These are phyloP conservation scores for Solanum infundibuliforme DNA, from an alignment of 257 asterid species.

Conservation along the genomic window DNA sequence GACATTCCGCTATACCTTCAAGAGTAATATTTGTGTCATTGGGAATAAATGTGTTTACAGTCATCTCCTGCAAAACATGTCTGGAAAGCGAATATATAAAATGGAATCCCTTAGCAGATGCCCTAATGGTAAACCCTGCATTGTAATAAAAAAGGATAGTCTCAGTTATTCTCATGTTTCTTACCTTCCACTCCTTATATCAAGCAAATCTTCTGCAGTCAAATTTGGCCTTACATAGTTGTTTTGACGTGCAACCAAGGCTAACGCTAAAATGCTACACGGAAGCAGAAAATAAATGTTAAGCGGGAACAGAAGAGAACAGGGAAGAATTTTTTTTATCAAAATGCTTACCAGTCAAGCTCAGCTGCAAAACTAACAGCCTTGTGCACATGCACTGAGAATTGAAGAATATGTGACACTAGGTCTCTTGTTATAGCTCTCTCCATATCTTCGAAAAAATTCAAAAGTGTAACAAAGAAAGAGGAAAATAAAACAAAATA, in stretches of 20 bases:
- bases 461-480: background rate
- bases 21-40: slow-evolving; percentile 70
- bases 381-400: slow-evolving; percentile 50
- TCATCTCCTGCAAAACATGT: slow-evolving; percentile 97
- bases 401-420: slow-evolving; percentile 66
- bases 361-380: slow-evolving; percentile 81
- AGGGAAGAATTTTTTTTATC: slow-evolving; percentile 1
- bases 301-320: slow-evolving; percentile 5
- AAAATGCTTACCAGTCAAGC: slow-evolving; percentile 76
- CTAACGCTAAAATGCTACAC: slow-evolving; percentile 60
- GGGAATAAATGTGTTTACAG: slow-evolving; percentile 88
- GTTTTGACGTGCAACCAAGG: slow-evolving; percentile 94
- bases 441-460: slow-evolving; percentile 71
- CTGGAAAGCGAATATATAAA: slow-evolving; percentile 27
- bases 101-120: slow-evolving; percentile 1
- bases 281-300: slow-evolving; percentile 12
- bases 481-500: background rate
- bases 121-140: slow-evolving; percentile 1
- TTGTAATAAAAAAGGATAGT: background rate
- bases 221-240: slow-evolving; percentile 87
- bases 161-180: slow-evolving; percentile 12
- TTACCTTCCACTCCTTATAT: slow-evolving; percentile 87
- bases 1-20: slow-evolving; percentile 42
- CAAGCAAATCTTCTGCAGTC: slow-evolving; percentile 71
- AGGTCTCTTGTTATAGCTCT: slow-evolving; percentile 91